Conservation (phyloP, 305 asterid species). For the Striga hermonthica region DNA sequence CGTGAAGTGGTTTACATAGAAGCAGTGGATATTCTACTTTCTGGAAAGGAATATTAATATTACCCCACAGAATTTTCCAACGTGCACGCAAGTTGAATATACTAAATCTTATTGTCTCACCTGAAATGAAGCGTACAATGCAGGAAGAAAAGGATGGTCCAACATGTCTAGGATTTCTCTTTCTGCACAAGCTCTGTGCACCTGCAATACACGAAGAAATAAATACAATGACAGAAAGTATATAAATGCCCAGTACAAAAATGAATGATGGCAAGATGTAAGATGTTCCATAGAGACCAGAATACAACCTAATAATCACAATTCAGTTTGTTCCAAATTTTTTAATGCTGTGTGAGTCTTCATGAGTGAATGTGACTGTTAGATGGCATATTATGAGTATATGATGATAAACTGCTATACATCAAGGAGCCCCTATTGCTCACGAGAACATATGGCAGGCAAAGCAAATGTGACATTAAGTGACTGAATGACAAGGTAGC, state of each 20-base stretch:
- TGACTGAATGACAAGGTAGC: slow-evolving; percentile 6
- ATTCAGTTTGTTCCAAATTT: neutral
- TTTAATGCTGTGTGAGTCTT: neutral
- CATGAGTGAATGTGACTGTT: neutral
- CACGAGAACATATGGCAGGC: neutral
- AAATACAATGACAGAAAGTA: neutral
- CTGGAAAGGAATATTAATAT: slow-evolving; percentile 6
- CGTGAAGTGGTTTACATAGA: slow-evolving; percentile 8
- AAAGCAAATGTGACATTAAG: neutral
- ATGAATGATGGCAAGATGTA: neutral
- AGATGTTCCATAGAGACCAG: neutral
- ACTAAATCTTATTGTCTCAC: slow-evolving; percentile 36
- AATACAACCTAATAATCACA: slow-evolving; percentile 1
- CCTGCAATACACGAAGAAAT: slow-evolving; percentile 43
- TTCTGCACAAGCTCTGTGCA: slow-evolving; percentile 99
- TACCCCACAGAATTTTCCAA: slow-evolving; percentile 8
- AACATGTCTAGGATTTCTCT: slow-evolving; percentile 90
- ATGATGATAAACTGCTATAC: neutral
- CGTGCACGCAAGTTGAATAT: neutral
- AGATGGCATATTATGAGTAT: neutral
- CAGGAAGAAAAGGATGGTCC: slow-evolving; percentile 99
- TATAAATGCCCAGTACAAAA: slow-evolving; percentile 6
- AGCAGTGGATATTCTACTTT: slow-evolving; percentile 2
- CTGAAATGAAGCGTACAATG: slow-evolving; percentile 97
- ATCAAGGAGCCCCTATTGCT: slow-evolving; percentile 2